phyloP scores from a whole-genome alignment of 106 monocot genomes.

The Phalaenopsis aphrodite region DNA sequence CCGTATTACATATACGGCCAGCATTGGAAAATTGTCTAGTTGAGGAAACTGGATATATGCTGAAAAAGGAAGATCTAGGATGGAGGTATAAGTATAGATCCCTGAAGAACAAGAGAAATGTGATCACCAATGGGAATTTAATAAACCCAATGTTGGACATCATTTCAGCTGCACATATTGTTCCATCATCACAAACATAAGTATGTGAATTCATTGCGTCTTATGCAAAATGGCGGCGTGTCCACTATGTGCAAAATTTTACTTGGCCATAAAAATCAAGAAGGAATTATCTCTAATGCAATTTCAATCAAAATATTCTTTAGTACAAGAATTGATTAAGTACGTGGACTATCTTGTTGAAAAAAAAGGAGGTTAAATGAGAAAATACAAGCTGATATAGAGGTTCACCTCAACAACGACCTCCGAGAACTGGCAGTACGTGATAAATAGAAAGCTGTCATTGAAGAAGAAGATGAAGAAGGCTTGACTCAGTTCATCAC shows the following conservation, averaged over 20 bases:
- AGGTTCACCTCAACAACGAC: neutral
- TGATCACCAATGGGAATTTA: too few species aligned
- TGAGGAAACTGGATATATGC: neutral
- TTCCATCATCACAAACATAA: too few species aligned
- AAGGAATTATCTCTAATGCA: too few species aligned
- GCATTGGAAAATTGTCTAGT: neutral
- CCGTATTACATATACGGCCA: neutral
- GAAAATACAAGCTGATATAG: neutral
- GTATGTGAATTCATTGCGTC: too few species aligned
- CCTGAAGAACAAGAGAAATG: too few species aligned
- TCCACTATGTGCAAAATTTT: neutral
- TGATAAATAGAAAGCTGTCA: neutral
- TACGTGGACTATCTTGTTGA: neutral
- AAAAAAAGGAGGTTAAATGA: neutral
- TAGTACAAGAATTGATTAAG: neutral
- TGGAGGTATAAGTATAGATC: too few species aligned
- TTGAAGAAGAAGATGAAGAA: neutral
- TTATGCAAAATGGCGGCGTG: neutral
- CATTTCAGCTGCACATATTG: too few species aligned
- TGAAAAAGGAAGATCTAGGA: too few species aligned
- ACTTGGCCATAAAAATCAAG: neutral
- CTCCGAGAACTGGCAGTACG: neutral
- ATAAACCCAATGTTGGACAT: too few species aligned
- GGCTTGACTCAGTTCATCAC: too few species aligned
- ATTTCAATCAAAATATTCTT: neutral